phyloP scores from a whole-genome alignment of 129 eudicot genomes.

The Centrapalus pauciflorus region DNA sequence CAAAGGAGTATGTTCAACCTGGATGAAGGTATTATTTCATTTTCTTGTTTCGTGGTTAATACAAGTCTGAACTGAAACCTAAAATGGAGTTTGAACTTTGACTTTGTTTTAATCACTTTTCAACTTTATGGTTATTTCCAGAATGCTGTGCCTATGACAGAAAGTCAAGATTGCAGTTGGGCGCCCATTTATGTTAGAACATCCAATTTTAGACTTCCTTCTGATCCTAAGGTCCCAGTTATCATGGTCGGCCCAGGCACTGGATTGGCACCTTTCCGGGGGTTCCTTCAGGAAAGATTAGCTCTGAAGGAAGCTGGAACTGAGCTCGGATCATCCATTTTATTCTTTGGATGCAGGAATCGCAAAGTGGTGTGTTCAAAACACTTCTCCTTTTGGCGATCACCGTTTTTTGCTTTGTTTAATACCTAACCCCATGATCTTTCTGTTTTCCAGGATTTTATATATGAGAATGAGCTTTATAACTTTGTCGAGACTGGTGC shows the following conservation, averaged over 20 bases:
- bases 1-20: slow-evolving; percentile 94
- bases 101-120: background rate
- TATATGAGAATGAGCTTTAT: slow-evolving; percentile 74
- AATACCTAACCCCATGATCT: background rate
- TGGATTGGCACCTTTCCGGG: slow-evolving; percentile 98
- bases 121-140: slow-evolving; percentile 25
- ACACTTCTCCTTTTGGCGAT: background rate
- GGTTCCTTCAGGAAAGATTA: slow-evolving; percentile 90
- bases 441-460: slow-evolving; percentile 55
- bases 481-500: slow-evolving; percentile 76
- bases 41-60: background rate
- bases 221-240: slow-evolving; percentile 72
- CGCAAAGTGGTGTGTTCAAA: slow-evolving; percentile 61
- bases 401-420: background rate
- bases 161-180: slow-evolving; percentile 70
- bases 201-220: slow-evolving; percentile 91
- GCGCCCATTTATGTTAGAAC: slow-evolving; percentile 84
- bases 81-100: background rate
- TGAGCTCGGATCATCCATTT: slow-evolving; percentile 69
- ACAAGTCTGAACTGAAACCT: background rate
- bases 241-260: slow-evolving; percentile 99
- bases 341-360: slow-evolving; percentile 94
- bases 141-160: slow-evolving; percentile 80
- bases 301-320: slow-evolving; percentile 85
- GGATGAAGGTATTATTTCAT: slow-evolving; percentile 80